Base-by-base conservation (phyloP, 2,329 filamentous ascomycete genomes). In the Pseudogymnoascus pannorum region DNA sequence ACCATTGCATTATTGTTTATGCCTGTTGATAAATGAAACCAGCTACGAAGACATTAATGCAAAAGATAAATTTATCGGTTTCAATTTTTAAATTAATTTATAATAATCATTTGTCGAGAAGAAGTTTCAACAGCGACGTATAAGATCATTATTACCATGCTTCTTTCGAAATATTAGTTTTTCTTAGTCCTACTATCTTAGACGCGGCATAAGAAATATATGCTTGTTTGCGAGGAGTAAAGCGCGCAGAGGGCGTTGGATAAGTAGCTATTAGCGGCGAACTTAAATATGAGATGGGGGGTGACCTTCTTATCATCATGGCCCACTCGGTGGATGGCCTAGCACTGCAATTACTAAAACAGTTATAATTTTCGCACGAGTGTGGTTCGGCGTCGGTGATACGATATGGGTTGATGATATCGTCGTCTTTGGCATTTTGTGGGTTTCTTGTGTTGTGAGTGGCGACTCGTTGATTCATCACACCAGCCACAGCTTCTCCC, bases 401-500 rank as follows among this genome's bases (percentile, higher is more conserved):
- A 26, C 4, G 26, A 16, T 54, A 54, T 14, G 48, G 11, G 24
- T 54, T 54, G 16, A 54, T 31, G 48, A 54, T 54, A 31, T 54
- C 18, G 26, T 31, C 26, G 26, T 20, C 48, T 54, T 54, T 3
- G 5, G 26, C 48, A 54, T 54, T 54, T 54, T 54, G 48, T 54
- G 48, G 48, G n/a, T 31, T 54, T 54, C 26, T 22, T 29, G 26
- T 31, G 48, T 14, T 54, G 48, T 33, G 48, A 33, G 48, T 54
- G 48, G 48, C 48, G n/a, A 54, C 48, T 54, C 26, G 48, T 54
- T 31, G 48, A 54, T 54, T 54, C 48, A 54, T 54, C 48, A 54
- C 26, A 54, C n/a, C n/a, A 54, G 48, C 48, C 48, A 54, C 48
- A 54, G n/a, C 26, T 14, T 31, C 24, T 31, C 26, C 26, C 26